Evolutionary conservation across 73 alveolate genomes (phyloP), one percentile per base, ranked within the genome.

Genomic region (Paramecium bursaria): DNA sequence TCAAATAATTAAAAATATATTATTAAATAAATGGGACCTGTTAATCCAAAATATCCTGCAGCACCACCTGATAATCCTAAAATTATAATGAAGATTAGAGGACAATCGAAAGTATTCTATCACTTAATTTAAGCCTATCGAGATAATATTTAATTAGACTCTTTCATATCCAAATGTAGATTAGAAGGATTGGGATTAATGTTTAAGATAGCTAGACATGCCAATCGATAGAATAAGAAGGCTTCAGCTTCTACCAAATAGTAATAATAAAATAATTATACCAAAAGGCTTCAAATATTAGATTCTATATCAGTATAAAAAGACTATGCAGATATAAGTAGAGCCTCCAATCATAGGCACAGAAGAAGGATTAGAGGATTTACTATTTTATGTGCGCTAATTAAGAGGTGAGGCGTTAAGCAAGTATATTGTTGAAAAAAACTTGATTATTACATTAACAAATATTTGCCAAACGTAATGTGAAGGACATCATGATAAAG

Each of bases 401-500:
- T 42, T 39, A 39, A 14, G 42, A 3, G 44, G 44, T 15, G 26
- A 67, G 44, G 82, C 49, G 1, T 19, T 67, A 31, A 10, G 26
- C 30, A 67, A 67, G 44, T 67, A 15, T 67, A 19, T 67, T 5
- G 27, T 1, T 2, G 82, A 67, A 42, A 67, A 67, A 15, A 67
- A 67, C 22, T 42, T 67, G 0, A 67, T 67, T 39, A 35, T 19
- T 7, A 67, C 26, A 31, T 42, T 67, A 35, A 67, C 82, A 35
- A 35, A 67, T 19, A 15, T 67, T 7, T 35, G 60, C 3, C 39
- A 17, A 19, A 31, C 42, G 17, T 53, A 67, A 21, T 67, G 82
- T 17, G 82, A 67, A 67, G 82, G 82, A 9, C 82, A 67, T 67
- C 82, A 67, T 42, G 82, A 67, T 67, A 67, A 67, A 42, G 82